Conservation (phyloP, 2,329 filamentous ascomycete genomes). For the Sporothrix sp. region DNA sequence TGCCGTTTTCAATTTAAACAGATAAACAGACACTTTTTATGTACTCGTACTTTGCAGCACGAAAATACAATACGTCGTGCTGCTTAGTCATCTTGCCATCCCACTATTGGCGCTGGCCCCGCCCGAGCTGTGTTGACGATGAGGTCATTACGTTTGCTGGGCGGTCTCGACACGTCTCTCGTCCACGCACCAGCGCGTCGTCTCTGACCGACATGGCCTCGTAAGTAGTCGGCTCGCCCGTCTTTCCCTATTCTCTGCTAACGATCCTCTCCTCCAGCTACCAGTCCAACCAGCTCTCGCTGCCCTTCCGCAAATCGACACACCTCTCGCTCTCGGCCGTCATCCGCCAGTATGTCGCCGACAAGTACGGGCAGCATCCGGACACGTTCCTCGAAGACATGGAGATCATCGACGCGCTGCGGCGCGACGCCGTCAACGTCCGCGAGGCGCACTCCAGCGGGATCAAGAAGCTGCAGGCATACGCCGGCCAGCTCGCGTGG, state of each 20-base stretch:
- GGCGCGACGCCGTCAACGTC: constrained; percentile 78
- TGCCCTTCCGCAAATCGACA: constrained; percentile 71
- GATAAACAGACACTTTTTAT: neutral
- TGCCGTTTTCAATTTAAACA: neutral
- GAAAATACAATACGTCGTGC: neutral
- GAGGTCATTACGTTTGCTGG: constrained; percentile 11
- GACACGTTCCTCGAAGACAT: constrained; percentile 90
- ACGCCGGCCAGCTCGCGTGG: constrained; percentile 89
- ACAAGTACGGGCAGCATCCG: constrained; percentile 97
- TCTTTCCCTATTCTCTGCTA: neutral
- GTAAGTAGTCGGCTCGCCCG: neutral
- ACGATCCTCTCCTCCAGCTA: neutral
- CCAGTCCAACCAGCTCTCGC: constrained; percentile 15
- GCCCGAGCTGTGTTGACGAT: constrained; percentile 9
- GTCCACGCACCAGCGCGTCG: neutral
- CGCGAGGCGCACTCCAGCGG: constrained; percentile 82
- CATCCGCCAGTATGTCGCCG: constrained; percentile 90
- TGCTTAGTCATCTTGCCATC: constrained; percentile 7
- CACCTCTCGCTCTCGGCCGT: constrained; percentile 68
- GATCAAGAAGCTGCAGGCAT: constrained; percentile 77
- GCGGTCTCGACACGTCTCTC: neutral
- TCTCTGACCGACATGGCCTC: neutral
- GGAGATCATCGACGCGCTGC: constrained; percentile 71
- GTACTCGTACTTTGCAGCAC: neutral
- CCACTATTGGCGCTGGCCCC: constrained; percentile 7